Base-by-base conservation (phyloP, 345 rosid species). In the Boechera retrofracta region DNA sequence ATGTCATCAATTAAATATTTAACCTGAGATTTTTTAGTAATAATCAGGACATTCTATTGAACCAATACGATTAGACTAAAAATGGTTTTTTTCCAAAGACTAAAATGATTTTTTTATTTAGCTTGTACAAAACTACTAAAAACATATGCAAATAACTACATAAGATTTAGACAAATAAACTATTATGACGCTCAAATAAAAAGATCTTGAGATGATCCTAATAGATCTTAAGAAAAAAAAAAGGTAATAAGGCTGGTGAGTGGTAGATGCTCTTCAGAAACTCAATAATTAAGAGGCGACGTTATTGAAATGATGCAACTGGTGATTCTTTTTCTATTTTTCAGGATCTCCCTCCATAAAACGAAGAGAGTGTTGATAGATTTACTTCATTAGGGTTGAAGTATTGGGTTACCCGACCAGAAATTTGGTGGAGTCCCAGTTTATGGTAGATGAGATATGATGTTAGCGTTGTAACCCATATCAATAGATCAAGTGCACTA, bases 21-120 rank as follows among this genome's bases (percentile, higher is more conserved):
- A n/a, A 5, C 55, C 29, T 10, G 41, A 2, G 38, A 10, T 16
- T 29, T n/a, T 21, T 36, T 15, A 3, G 26, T 51, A 7, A 47
- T 48, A 49, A 61, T 51, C 67, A 62, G 29, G 49, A 63, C 15
- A n/a, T 51, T 35, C 6, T 21, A 71, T 71, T 10, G 51, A 62
- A 41, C 53, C 33, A 73, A 39, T 16, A 47, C 9, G 5, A 47
- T 31, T 44, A 15, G n/a, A 5, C 29, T 28, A 16, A 45, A 45
- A n/a, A 33, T 58, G 10, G 12, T 8, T 3, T 3, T 24, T 7
- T 15, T 13, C 3, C 59, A 29, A 55, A 12, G 36, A 6, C 18
- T 39, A 39, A 12, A 12, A 5, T 29, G 1, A 7, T 31, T 56
- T 13, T 32, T 32, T n/a, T 24, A 58, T 58, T n/a, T 35, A 58